Evolutionary conservation across 140 eudicot genomes (phyloP).

Genomic region (Flaveria floridana): DNA sequence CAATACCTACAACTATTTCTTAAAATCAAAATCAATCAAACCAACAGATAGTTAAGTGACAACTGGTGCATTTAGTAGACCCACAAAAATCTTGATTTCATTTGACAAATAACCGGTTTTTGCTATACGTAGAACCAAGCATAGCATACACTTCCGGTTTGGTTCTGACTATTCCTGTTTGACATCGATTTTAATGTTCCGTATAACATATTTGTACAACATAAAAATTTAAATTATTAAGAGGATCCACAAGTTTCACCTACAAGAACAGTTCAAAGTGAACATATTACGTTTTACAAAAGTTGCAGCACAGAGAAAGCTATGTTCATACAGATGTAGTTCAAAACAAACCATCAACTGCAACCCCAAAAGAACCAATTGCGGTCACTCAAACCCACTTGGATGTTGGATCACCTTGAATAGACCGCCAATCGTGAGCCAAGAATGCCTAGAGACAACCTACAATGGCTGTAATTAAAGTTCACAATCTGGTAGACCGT

Average conservation of each 20-base stretch:
- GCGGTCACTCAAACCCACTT: neutral
- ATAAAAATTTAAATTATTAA: neutral
- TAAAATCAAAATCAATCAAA: too few species aligned
- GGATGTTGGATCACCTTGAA: neutral
- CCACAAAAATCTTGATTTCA: too few species aligned
- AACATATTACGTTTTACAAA: slow-evolving; percentile 16
- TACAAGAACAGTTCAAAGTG: slow-evolving; percentile 14
- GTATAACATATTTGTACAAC: neutral
- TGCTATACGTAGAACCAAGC: too few species aligned
- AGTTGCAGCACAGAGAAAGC: slow-evolving; percentile 25
- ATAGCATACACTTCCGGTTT: too few species aligned
- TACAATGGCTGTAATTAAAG: slow-evolving; percentile 7
- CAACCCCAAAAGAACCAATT: neutral
- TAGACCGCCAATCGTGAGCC: neutral
- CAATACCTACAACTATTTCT: too few species aligned
- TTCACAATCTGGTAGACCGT: neutral
- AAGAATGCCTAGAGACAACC: neutral
- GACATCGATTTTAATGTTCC: too few species aligned
- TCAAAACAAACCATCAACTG: slow-evolving; percentile 10
- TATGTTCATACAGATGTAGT: slow-evolving; percentile 4
- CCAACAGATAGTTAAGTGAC: too few species aligned
- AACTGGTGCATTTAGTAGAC: too few species aligned
- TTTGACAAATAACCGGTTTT: too few species aligned
- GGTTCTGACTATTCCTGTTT: too few species aligned
- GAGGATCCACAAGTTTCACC: neutral